Conservation (phyloP, 2,329 filamentous ascomycete genomes). For the Ophiocordyceps australis region DNA sequence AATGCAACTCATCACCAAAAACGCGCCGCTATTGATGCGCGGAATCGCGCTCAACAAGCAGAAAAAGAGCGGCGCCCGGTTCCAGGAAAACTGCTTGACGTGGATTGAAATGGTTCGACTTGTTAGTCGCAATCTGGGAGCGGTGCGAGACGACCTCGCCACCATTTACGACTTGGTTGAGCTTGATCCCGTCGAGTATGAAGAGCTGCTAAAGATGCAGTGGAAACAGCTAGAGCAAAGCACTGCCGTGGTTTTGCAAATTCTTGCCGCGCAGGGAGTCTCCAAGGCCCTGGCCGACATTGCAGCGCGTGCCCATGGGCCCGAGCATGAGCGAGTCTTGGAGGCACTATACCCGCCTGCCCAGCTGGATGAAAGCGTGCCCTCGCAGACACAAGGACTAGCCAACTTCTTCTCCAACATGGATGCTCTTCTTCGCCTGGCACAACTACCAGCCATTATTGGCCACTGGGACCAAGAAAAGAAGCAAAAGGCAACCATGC, state of each 20-base stretch:
- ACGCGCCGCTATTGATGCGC: background rate
- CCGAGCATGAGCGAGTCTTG: background rate
- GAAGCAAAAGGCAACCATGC: background rate
- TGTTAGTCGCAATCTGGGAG: background rate
- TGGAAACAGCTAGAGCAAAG: background rate
- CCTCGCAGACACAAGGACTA: background rate
- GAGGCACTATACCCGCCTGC: background rate
- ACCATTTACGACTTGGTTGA: background rate
- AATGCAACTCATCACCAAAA: background rate
- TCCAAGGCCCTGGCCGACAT: background rate
- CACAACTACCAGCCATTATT: background rate
- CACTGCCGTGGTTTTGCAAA: background rate
- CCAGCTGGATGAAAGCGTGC: background rate
- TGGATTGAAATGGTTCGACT: background rate
- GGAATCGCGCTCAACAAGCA: background rate
- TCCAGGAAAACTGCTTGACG: background rate
- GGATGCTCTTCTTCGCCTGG: background rate
- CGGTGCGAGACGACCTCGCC: background rate
- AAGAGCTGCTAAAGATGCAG: background rate
- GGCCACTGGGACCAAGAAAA: background rate
- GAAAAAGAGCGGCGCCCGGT: background rate
- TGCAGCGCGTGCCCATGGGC: background rate
- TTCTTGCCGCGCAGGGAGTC: background rate
- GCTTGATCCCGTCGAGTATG: background rate
- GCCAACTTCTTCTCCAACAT: background rate